phyloP scores from a whole-genome alignment of 257 asterid species.

The Apocynum venetum region DNA sequence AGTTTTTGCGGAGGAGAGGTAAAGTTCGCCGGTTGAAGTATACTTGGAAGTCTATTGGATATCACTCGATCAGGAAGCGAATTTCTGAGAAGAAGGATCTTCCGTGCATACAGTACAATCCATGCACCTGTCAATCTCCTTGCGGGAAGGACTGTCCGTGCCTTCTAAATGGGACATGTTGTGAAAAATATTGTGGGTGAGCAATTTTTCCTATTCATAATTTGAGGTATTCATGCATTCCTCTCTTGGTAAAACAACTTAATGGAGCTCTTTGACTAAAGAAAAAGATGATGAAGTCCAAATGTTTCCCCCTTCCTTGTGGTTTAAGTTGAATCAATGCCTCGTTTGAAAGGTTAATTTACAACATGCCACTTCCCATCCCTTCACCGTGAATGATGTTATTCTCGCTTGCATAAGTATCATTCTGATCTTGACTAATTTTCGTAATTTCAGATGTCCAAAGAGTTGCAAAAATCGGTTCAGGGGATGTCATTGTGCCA shows the following conservation, averaged over 20 bases:
- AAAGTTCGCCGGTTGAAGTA: slow-evolving; percentile 88
- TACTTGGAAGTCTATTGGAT: slow-evolving; percentile 93
- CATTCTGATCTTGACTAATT: slow-evolving; percentile 7
- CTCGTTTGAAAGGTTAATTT: slow-evolving; percentile 6
- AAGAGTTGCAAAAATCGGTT: slow-evolving; percentile 92
- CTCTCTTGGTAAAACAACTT: background rate
- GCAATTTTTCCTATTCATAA: slow-evolving; percentile 16
- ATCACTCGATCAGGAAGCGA: slow-evolving; percentile 76
- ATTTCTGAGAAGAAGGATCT: slow-evolving; percentile 87
- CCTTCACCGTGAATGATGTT: background rate
- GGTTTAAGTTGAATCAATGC: background rate
- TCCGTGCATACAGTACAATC: slow-evolving; percentile 89
- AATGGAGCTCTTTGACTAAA: background rate
- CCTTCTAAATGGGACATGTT: slow-evolving; percentile 75
- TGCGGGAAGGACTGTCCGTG: slow-evolving; percentile 95
- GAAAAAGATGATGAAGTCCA: background rate
- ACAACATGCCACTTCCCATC: background rate
- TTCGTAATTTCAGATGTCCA: slow-evolving; percentile 60
- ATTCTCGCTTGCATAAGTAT: slow-evolving; percentile 1
- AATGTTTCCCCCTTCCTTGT: background rate
- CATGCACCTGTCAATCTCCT: slow-evolving; percentile 85
- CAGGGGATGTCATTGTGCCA: slow-evolving; percentile 97
- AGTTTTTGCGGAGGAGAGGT: slow-evolving; percentile 83
- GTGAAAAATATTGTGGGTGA: slow-evolving; percentile 99
- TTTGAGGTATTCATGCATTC: background rate